These are phyloP conservation scores for Xylaria bambusicola DNA, from an alignment of 495 filamentous ascomycete species.

Conservation along the genomic window DNA sequence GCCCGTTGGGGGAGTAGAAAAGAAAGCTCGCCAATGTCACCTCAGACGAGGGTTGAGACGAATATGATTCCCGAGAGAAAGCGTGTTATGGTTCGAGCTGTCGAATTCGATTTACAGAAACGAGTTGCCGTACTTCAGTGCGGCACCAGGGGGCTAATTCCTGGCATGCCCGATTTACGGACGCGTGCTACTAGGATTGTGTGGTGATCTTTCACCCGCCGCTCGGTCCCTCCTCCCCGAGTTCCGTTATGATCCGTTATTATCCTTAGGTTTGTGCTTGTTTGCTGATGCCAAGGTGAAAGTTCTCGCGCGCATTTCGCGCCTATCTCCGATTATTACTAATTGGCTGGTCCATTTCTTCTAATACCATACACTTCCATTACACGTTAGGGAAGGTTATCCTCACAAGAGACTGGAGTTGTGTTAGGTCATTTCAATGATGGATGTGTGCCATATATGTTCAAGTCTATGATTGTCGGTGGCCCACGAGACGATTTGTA, in stretches of 20 bases:
- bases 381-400: no score
- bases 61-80: slow-evolving; percentile 46
- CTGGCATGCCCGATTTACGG: slow-evolving; percentile 47
- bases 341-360: slow-evolving; percentile 20
- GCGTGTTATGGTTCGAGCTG: slow-evolving; percentile 56
- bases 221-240: neutral
- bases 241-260: neutral
- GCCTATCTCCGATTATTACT: slow-evolving; percentile 6
- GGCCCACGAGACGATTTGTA: neutral
- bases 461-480: neutral
- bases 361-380: neutral
- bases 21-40: slow-evolving; percentile 30
- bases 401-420: no score
- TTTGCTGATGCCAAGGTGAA: neutral
- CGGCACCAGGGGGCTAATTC: slow-evolving; percentile 51
- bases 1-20: slow-evolving; percentile 38
- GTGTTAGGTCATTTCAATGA: slow-evolving; percentile 5
- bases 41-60: slow-evolving; percentile 18
- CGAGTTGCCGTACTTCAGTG: slow-evolving; percentile 50
- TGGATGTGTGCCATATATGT: slow-evolving; percentile 4
- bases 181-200: slow-evolving; percentile 44
- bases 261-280: neutral
- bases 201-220: slow-evolving; percentile 39
- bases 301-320: neutral
- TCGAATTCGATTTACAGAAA: slow-evolving; percentile 54